Conservation (phyloP, 2,329 filamentous ascomycete species). For the Penicillium sclerotigenum region DNA sequence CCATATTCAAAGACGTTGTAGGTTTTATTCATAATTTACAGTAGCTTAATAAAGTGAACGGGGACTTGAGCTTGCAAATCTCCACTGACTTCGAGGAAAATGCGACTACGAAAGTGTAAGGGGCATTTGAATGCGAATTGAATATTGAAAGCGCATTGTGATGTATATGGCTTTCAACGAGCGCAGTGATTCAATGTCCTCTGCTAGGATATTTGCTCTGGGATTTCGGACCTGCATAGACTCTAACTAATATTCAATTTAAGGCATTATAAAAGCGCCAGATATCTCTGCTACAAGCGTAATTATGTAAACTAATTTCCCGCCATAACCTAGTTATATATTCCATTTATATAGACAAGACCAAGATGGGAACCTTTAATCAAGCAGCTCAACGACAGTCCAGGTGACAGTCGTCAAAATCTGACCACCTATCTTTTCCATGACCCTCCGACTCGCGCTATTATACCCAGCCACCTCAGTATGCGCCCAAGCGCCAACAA, state of each 20-base stretch:
- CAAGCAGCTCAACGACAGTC: conserved; percentile 36
- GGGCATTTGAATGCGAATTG: background rate
- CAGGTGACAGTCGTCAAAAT: conserved; percentile 37
- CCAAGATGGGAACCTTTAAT: background rate
- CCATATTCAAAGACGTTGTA: no score
- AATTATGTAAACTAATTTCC: background rate
- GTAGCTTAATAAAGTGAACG: background rate
- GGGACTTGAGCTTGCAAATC: background rate
- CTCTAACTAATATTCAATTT: background rate
- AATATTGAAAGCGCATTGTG: background rate
- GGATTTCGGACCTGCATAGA: background rate
- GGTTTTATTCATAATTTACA: no score
- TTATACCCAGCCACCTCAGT: conserved; percentile 39
- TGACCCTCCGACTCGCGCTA: conserved; percentile 39
- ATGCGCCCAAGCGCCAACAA: conserved; percentile 33
- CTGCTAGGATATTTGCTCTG: background rate
- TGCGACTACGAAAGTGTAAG: background rate
- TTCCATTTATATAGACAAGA: background rate
- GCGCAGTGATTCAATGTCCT: background rate
- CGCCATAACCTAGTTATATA: background rate
- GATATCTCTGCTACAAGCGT: background rate
- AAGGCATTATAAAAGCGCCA: no score
- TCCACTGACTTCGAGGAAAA: background rate
- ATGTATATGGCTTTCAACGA: background rate
- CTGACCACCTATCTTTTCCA: conserved; percentile 45